Base-by-base conservation (phyloP, 768 basidiomycete genomes). In the Lactifluus echinatus region DNA sequence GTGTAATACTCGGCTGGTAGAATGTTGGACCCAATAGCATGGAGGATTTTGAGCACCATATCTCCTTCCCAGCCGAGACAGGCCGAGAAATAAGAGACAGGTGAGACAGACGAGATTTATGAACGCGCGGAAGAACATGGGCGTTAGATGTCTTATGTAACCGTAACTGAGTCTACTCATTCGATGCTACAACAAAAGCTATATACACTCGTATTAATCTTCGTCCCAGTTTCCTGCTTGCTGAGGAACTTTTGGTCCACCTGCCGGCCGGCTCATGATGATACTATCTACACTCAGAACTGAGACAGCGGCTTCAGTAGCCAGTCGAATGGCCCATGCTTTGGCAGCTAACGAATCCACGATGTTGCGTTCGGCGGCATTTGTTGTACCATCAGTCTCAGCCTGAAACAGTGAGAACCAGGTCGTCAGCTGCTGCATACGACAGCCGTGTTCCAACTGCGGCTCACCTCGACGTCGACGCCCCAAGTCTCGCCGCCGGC, bases 251-350 rank as follows among this genome's bases (percentile, higher is more conserved):
- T 90, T 92, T 47, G 89, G 89, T 48, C 89, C 89, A 29, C 89
- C 89, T 0, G 89, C 88, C n/a, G 88, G 87, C 68, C 91, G 92
- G 74, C 88, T 90, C 83, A 94, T 93, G 74, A 97, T 96, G 69
- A 98, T 97, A 67, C 89, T 92, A 72, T 99, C 96, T 7, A 99
- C 96, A 60, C 87, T 88, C 53, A 99, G 81, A 29, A 96, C 89
- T 0, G 90, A 85, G 39, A 89, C 79, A 1, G 93, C 93, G 17
- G 93, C 91, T 67, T 96, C 93, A 0, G 92, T 92, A 15, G 87
- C 93, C n/a, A 93, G 79, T 56, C 80, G 78, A 64, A 96, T 81
- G 1, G 91, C 92, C 92, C 93, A 95, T 4, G 84, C 75, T 70
- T 94, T 95, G 17, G 91, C 88, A 8, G 84, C 89, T 7, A 94